Conservation (phyloP, 768 basidiomycete species). For the Rhodotorula toruloides region DNA sequence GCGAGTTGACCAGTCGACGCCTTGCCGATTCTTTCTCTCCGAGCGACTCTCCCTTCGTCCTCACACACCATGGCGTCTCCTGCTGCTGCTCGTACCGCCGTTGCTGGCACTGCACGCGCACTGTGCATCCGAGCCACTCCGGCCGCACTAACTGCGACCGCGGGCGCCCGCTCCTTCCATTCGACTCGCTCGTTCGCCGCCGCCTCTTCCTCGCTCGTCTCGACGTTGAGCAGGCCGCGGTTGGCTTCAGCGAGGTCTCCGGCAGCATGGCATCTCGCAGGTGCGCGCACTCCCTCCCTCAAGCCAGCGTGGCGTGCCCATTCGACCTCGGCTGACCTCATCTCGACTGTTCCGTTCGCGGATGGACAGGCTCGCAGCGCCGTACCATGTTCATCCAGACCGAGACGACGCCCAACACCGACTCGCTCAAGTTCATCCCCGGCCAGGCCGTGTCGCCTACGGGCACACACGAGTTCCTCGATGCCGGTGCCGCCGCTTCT, state of each 20-base stretch:
- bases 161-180: neutral
- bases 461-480: slow-evolving; percentile 85
- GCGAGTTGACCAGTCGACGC: too few relatives aligned
- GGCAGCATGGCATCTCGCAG: neutral
- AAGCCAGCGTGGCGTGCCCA: fast-evolving
- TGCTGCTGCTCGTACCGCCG: neutral
- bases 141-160: neutral
- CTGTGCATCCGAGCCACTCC: neutral
- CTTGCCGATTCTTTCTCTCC: neutral
- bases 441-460: slow-evolving; percentile 80
- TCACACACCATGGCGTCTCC: neutral
- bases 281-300: neutral
- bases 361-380: neutral
- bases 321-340: slow-evolving; percentile 7
- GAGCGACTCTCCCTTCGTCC: neutral
- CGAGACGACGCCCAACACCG: slow-evolving; percentile 92
- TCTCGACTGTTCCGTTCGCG: neutral
- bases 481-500: slow-evolving; percentile 73
- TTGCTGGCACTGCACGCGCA: neutral
- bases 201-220: neutral
- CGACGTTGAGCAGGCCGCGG: neutral
- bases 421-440: slow-evolving; percentile 96
- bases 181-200: neutral
- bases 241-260: fast-evolving
- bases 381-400: slow-evolving; percentile 86